Evolutionary conservation across 2,329 filamentous ascomycete genomes (phyloP), one percentile per base, ranked within the genome.

Genomic region (Paraphoma chrysanthemicola): DNA sequence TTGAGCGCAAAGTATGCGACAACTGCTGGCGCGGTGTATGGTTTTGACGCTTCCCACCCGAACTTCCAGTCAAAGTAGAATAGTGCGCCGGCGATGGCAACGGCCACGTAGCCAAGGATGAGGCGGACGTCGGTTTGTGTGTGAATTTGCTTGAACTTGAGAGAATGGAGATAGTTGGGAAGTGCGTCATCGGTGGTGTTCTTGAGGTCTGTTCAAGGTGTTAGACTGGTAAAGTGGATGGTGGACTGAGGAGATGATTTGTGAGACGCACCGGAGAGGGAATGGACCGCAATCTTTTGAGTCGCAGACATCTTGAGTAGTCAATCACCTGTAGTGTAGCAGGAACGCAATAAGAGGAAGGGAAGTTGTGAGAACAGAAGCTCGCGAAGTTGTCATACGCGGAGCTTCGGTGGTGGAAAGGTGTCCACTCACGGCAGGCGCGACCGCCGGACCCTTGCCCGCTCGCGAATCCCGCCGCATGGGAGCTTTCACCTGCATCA

Each of bases 161-260:
- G 88, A 31, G 88, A 91, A 79, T 92, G 94, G 62, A 99, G 88
- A 82, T 98, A 98, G 80, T 95, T 93, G 56, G 91, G 88, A 57
- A 99, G 89, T 54, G 93, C 92, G 80, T 99, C 95, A 81, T 99
- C 95, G 65, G 91, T 92, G 39, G 93, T 96, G 81, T 95, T 96
- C 80, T 98, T 98, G 63, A 99, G 89, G 76, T 98, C 95, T 96
- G 54, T 23, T 23, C 23, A 23, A 23, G 5, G 12, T 12, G 36
- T 29, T 17, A 12, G 54, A 55, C 71, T 51, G 69, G 59, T 48
- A 51, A 3, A 7, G 33, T 54, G 44, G 38, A 43, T 41, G 43
- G 47, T 14, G 23, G 23, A 23, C 23, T 23, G 28, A n/a, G 6
- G 17, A 12, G 31, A n/a, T 16, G n/a, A n/a, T 31, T 28, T 29